Evolutionary conservation across 129 eudicot genomes (phyloP).

Genomic region (Flaveria linearis): DNA sequence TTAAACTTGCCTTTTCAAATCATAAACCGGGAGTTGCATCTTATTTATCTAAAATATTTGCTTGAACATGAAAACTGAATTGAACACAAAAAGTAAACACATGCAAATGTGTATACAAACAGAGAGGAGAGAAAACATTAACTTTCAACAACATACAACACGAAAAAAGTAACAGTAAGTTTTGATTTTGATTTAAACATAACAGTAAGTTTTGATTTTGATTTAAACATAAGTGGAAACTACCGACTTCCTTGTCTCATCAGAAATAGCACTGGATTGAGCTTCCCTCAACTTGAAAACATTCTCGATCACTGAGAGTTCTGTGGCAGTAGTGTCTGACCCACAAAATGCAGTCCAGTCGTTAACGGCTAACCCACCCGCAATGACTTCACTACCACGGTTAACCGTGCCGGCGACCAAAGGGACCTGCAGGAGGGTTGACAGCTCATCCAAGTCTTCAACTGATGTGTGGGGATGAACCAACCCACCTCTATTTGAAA

Average conservation of each 20-base stretch:
- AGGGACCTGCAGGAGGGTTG: conserved; percentile 91
- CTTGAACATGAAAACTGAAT: conserved; percentile 6
- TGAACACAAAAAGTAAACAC: neutral
- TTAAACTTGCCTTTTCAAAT: neutral
- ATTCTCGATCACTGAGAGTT: conserved; percentile 82
- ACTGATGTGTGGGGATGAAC: conserved; percentile 90
- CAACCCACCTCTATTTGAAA: conserved; percentile 30
- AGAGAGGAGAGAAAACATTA: conserved; percentile 8
- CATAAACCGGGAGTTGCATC: neutral
- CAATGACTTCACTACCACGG: conserved; percentile 92
- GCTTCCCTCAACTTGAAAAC: conserved; percentile 91
- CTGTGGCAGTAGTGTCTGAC: conserved; percentile 90
- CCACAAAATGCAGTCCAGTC: conserved; percentile 99
- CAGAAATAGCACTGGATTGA: conserved; percentile 62
- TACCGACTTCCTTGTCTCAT: conserved; percentile 31
- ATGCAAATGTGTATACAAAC: neutral
- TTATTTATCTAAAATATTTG: neutral
- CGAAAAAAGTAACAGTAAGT: neutral
- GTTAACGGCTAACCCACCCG: conserved; percentile 84
- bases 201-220: neutral
- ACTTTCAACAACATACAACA: conserved; percentile 20
- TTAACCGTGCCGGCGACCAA: conserved; percentile 96
- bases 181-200: conserved; percentile 7
- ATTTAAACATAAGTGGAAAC: conserved; percentile 4
- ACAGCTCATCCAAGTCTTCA: conserved; percentile 88